Percentiles rank a stretch among this genome's conserved stretches.
Evolutionary conservation across 2,329 filamentous ascomycete species (phyloP).

Genomic region (Exserohilum rostratum): DNA sequence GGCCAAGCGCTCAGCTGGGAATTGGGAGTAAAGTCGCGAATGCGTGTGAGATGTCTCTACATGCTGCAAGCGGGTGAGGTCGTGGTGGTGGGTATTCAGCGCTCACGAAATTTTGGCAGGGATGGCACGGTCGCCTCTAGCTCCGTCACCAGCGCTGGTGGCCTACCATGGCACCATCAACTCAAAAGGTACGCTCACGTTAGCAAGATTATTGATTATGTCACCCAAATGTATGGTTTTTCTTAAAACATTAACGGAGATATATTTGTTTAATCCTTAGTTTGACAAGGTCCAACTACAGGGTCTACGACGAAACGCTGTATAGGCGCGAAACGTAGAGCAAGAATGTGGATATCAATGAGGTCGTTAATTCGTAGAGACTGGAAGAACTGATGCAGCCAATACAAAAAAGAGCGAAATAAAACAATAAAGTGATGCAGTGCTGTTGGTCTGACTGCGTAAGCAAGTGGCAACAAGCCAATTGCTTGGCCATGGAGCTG

Average conservation of each 20-base stretch:
- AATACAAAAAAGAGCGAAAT: not conserved
- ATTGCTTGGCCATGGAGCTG: not conserved
- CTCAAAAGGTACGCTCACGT: too few species aligned
- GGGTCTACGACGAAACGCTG: not conserved
- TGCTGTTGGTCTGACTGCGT: not conserved
- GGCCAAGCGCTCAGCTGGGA: not conserved
- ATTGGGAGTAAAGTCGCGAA: not conserved
- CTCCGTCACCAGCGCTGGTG: not conserved
- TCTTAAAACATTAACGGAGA: not conserved
- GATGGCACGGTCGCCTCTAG: conserved; percentile 33
- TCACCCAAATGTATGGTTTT: not conserved
- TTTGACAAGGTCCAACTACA: not conserved
- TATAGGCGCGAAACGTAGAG: conserved; percentile 1
- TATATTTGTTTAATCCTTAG: not conserved
- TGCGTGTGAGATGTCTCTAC: not conserved
- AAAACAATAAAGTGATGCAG: not conserved
- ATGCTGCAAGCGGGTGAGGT: conserved; percentile 5
- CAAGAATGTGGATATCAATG: conserved; percentile 20
- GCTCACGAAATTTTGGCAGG: conserved; percentile 43
- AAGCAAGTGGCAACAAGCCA: conserved; percentile 2
- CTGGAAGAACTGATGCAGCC: not conserved
- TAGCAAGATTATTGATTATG: not conserved
- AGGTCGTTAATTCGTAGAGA: conserved; percentile 23
- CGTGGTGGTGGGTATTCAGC: conserved; percentile 12
- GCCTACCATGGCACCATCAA: too few species aligned